Base-by-base conservation (phyloP, 805 yeast species). In the Blastobotrys mokoenaii region DNA sequence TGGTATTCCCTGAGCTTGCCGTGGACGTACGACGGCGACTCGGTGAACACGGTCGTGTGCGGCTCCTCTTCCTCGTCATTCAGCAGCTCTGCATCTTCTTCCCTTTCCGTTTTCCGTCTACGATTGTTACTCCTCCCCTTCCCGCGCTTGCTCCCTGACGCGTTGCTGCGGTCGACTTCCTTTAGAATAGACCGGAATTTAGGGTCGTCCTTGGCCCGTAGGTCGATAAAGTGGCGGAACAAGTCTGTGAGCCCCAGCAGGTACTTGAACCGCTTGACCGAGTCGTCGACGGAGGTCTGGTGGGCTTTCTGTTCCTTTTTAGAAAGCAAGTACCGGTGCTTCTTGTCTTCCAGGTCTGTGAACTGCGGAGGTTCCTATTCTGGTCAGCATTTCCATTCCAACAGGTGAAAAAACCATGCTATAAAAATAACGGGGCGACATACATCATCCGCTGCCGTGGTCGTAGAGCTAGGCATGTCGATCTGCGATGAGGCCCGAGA, bases 1-100 rank as follows among this genome's bases (percentile, higher is more conserved):
- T 90, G 98, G 61, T 93, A 90, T 56, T 85, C 95, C 59, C 98
- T 74, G 49, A 93, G 67, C 41, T 62, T 73, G 10, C 97, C 97
- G 8, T 67, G 50, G 27, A 90, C 67, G 60, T 75, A 90, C 2
- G 77, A 66, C 0, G 98, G 98, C 0, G 93, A 79, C 54, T 85
- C 93, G 0, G 93, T 80, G 40, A 89, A 70, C 10, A 83, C 82
- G 0, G 87, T 80, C 8, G 80, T 71, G 22, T 70, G 76, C 1
- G 51, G 51, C 15, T 63, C 72, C 71, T 56, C 79, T 38, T 72
- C 80, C 49, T 87, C 95, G 46, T 82, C 95, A 40, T 79, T 77
- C 56, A 86, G 70, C 1, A 85, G 90, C 59, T 86, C 96, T 62
- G 88, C 96, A 61, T 88, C 96, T 61, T 84, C 82, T 62, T 87